phyloP scores from a whole-genome alignment of 2,329 filamentous ascomycete genomes.

The Aureobasidium musti region DNA sequence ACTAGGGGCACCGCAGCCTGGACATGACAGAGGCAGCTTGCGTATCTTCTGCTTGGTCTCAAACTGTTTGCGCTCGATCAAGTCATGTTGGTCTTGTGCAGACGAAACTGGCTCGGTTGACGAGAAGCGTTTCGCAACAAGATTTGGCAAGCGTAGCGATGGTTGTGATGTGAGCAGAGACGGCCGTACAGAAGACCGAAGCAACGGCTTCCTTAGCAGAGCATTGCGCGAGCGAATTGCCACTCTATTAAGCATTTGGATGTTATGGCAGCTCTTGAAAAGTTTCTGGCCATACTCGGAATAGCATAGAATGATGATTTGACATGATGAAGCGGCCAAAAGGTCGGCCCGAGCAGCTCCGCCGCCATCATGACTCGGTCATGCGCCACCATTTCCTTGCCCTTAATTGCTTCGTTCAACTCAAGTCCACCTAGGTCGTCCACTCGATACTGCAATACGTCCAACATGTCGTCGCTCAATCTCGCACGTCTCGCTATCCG shows the following conservation, averaged over 20 bases:
- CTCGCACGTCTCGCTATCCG: conserved; percentile 27
- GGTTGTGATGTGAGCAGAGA: neutral
- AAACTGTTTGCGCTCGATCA: conserved; percentile 32
- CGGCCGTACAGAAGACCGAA: neutral
- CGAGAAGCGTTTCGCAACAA: conserved; percentile 8
- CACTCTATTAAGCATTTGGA: conserved; percentile 15
- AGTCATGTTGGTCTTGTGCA: conserved; percentile 20
- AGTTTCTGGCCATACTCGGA: neutral
- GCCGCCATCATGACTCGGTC: neutral
- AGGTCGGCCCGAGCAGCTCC: conserved; percentile 19
- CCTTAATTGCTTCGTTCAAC: neutral
- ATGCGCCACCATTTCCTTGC: neutral
- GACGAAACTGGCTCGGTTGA: conserved; percentile 13
- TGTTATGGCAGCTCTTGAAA: conserved; percentile 1
- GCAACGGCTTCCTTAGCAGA: neutral
- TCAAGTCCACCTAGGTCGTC: neutral
- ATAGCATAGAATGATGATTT: neutral
- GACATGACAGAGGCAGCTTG: conserved; percentile 56
- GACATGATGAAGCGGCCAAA: conserved; percentile 18
- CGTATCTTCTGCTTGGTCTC: conserved; percentile 27
- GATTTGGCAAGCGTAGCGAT: neutral
- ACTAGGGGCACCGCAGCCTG: conserved; percentile 63
- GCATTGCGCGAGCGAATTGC: conserved; percentile 2
- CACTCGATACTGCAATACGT: neutral
- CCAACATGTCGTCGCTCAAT: conserved; percentile 28